A percentile compares a stretch with the other conserved stretches of the same genome.
These are phyloP conservation scores for Mucor plumbeus DNA, from an alignment of 371 early-diverging fungal genomes.

Conservation along the genomic window DNA sequence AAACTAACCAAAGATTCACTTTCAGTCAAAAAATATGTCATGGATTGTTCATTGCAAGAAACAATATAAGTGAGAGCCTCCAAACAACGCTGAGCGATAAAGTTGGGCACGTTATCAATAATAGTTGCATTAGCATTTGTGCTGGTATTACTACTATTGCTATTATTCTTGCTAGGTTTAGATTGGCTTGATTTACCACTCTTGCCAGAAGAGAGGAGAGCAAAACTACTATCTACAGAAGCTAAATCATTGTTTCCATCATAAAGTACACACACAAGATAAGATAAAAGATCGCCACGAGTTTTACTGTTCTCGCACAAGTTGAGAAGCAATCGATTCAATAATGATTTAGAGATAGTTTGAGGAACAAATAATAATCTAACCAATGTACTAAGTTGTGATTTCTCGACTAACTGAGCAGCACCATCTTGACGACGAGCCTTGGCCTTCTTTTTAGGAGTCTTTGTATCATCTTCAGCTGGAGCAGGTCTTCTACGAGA, in stretches of 20 bases:
- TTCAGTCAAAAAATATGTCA: slow-evolving; percentile 77
- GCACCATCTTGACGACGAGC: slow-evolving; percentile 59
- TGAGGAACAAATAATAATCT: slow-evolving; percentile 87
- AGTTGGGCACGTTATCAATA: slow-evolving; percentile 72
- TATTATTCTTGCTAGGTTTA: slow-evolving; percentile 14
- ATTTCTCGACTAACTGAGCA: slow-evolving; percentile 83
- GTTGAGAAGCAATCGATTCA: slow-evolving; percentile 80
- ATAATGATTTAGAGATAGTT: slow-evolving; percentile 68
- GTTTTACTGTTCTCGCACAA: slow-evolving; percentile 92
- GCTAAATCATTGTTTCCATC: slow-evolving; percentile 82
- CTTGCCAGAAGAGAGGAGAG: slow-evolving; percentile 72
- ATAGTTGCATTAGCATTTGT: neutral
- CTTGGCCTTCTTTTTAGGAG: slow-evolving; percentile 46
- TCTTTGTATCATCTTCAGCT: slow-evolving; percentile 17
- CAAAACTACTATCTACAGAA: slow-evolving; percentile 79
- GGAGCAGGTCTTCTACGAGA: slow-evolving; percentile 24
- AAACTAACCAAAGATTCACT: slow-evolving; percentile 65
- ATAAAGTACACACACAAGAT: slow-evolving; percentile 86
- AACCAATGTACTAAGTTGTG: slow-evolving; percentile 82
- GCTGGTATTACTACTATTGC: neutral
- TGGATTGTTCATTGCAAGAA: slow-evolving; percentile 66
- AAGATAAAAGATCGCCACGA: slow-evolving; percentile 81
- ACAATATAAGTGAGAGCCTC: slow-evolving; percentile 82
- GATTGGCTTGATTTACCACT: slow-evolving; percentile 25
- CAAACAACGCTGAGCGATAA: slow-evolving; percentile 87